Conservation (phyloP, 306 rosid genomes). For the Vigna unguiculata region DNA sequence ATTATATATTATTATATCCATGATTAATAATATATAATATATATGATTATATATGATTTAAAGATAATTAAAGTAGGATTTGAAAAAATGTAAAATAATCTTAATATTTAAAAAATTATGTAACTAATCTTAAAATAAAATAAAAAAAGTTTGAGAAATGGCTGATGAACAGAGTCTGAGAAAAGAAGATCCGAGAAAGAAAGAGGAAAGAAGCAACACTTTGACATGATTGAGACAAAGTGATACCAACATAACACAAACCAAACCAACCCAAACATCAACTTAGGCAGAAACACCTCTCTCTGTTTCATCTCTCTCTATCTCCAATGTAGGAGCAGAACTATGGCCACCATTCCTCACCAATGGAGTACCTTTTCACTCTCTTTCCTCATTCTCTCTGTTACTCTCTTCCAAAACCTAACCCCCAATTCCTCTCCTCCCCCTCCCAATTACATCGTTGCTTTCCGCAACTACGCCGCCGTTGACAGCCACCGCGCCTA, state of each 20-base stretch:
- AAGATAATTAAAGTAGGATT: too few relatives aligned
- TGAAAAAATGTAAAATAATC: too few relatives aligned
- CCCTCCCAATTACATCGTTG: constrained; percentile 69
- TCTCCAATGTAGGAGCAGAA: constrained; percentile 11
- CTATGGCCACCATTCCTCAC: constrained; percentile 46
- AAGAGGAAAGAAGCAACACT: too few relatives aligned
- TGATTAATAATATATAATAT: too few relatives aligned
- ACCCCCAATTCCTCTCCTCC: constrained; percentile 35
- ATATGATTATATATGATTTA: too few relatives aligned
- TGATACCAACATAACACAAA: background rate
- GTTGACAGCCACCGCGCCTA: constrained; percentile 69
- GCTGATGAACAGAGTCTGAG: background rate
- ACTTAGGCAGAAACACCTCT: background rate
- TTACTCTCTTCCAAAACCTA: constrained; percentile 56
- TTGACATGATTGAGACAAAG: too few relatives aligned
- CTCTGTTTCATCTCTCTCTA: background rate
- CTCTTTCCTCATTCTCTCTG: constrained; percentile 46
- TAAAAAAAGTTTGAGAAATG: too few relatives aligned
- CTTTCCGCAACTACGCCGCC: constrained; percentile 64
- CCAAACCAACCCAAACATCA: background rate
- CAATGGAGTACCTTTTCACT: constrained; percentile 29
- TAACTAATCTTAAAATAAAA: too few relatives aligned
- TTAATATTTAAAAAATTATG: too few relatives aligned
- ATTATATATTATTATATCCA: too few relatives aligned
- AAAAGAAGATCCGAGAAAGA: background rate